Evolutionary conservation across 2,329 filamentous ascomycete genomes (phyloP).

Genomic region (Colletotrichum coccodes): DNA sequence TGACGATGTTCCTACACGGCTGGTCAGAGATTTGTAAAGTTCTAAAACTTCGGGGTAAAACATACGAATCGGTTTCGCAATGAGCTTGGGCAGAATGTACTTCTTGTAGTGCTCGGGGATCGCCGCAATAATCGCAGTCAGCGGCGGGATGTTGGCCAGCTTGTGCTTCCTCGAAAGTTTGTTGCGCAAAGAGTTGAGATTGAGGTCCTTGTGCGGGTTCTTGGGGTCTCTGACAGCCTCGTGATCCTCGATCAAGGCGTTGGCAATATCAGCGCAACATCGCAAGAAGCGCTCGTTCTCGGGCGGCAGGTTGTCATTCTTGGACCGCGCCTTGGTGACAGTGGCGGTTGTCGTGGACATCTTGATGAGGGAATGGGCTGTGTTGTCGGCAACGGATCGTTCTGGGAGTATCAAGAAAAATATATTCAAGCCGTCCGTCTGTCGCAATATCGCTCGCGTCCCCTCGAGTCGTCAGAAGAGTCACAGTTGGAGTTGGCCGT

Average conservation of each 20-base stretch:
- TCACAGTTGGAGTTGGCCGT: slow-evolving; percentile 1
- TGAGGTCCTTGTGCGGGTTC: slow-evolving; percentile 84
- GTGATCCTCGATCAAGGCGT: slow-evolving; percentile 92
- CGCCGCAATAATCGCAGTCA: slow-evolving; percentile 97
- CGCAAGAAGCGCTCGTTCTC: slow-evolving; percentile 95
- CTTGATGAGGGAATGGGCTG: background rate
- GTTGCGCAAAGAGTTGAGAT: slow-evolving; percentile 87
- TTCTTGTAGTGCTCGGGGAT: slow-evolving; percentile 99
- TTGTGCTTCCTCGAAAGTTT: slow-evolving; percentile 94
- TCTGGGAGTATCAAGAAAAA: background rate
- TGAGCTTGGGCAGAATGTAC: slow-evolving; percentile 94
- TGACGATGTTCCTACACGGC: slow-evolving; percentile 80
- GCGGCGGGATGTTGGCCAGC: slow-evolving; percentile 85
- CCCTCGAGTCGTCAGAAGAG: background rate
- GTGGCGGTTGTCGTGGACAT: slow-evolving; percentile 69
- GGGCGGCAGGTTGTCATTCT: slow-evolving; percentile 80
- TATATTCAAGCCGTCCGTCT: too few species aligned
- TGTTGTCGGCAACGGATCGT: background rate
- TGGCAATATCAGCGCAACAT: slow-evolving; percentile 95
- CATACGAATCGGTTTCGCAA: slow-evolving; percentile 93
- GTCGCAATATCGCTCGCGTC: background rate
- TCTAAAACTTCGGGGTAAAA: slow-evolving; percentile 19
- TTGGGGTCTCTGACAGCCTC: slow-evolving; percentile 81
- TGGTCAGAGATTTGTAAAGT: background rate
- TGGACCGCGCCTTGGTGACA: slow-evolving; percentile 68